A percentile compares a stretch with the other conserved stretches of the same genome.
These are phyloP conservation scores for Dacryopinax primogenitus DNA, from an alignment of 768 basidiomycete species.

Conservation along the genomic window DNA sequence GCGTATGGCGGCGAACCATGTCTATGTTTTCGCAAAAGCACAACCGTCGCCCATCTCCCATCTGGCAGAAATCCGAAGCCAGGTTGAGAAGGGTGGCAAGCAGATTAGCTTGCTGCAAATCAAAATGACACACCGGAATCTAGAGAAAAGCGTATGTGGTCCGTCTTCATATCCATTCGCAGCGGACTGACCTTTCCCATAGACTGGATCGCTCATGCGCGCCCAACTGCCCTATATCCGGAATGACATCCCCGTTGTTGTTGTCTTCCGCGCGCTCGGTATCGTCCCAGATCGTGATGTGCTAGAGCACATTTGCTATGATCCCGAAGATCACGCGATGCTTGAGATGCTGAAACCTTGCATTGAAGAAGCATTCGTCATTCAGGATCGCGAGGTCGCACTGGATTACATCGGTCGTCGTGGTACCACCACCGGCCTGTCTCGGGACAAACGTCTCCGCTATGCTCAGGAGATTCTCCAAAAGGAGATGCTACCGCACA, in stretches of 20 bases:
- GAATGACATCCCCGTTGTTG: slow-evolving; percentile 96
- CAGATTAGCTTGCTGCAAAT: slow-evolving; percentile 96
- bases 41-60: slow-evolving; percentile 93
- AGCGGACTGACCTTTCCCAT: slow-evolving; percentile 17
- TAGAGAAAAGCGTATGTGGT: slow-evolving; percentile 68
- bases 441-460: slow-evolving; percentile 81
- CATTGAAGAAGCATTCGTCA: slow-evolving; percentile 96
- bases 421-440: slow-evolving; percentile 86
- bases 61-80: slow-evolving; percentile 92
- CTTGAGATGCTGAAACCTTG: slow-evolving; percentile 97
- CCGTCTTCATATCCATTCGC: neutral
- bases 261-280: slow-evolving; percentile 94
- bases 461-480: slow-evolving; percentile 97
- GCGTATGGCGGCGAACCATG: slow-evolving; percentile 98
- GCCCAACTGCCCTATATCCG: slow-evolving; percentile 97
- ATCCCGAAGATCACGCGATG: slow-evolving; percentile 90
- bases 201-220: slow-evolving; percentile 88
- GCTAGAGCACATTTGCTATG: slow-evolving; percentile 95
- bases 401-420: slow-evolving; percentile 97
- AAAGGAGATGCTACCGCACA: slow-evolving; percentile 96
- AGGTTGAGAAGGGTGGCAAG: slow-evolving; percentile 96
- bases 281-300: slow-evolving; percentile 97
- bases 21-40: slow-evolving; percentile 97
- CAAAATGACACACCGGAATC: slow-evolving; percentile 86
- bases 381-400: slow-evolving; percentile 87